Evolutionary conservation across 2,329 filamentous ascomycete genomes (phyloP).

Genomic region (Dryadomyces quercus-mongolicae): DNA sequence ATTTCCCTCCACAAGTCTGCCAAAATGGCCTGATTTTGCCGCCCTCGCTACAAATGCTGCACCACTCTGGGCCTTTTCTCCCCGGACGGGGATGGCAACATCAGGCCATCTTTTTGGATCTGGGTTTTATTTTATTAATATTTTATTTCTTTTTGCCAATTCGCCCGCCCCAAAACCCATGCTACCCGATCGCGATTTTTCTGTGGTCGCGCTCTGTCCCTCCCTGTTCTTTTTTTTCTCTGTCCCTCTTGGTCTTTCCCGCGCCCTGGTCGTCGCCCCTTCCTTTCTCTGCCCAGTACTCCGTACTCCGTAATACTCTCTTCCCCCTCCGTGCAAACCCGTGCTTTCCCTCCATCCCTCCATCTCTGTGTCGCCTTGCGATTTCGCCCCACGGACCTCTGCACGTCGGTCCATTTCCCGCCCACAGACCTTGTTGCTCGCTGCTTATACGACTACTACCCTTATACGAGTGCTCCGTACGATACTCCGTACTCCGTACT

Average conservation of each 20-base stretch:
- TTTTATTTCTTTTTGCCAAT: slow-evolving; percentile 5
- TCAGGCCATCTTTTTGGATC: slow-evolving; percentile 13
- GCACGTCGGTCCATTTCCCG: slow-evolving; percentile 5
- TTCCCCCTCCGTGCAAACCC: neutral
- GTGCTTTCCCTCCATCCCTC: neutral
- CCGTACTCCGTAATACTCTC: neutral
- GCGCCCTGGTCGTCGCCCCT: neutral
- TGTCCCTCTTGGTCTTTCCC: neutral
- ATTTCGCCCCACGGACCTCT: slow-evolving; percentile 7
- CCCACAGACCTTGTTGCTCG: neutral
- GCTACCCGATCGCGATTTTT: neutral
- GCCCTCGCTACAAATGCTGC: slow-evolving; percentile 9
- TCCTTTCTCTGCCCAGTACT: neutral
- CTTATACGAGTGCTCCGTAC: neutral
- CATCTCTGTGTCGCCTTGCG: neutral
- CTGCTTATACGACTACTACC: neutral
- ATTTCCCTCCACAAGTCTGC: slow-evolving; percentile 10
- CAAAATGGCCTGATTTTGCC: slow-evolving; percentile 13
- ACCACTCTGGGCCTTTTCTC: slow-evolving; percentile 8
- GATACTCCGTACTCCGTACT: neutral
- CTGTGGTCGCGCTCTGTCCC: neutral
- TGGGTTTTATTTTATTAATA: neutral
- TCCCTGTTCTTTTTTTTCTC: neutral
- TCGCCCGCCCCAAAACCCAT: neutral
- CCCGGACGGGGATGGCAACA: slow-evolving; percentile 10